Base-by-base conservation (phyloP, 441 rosid species). In the Rhodomyrtus psidioides region DNA sequence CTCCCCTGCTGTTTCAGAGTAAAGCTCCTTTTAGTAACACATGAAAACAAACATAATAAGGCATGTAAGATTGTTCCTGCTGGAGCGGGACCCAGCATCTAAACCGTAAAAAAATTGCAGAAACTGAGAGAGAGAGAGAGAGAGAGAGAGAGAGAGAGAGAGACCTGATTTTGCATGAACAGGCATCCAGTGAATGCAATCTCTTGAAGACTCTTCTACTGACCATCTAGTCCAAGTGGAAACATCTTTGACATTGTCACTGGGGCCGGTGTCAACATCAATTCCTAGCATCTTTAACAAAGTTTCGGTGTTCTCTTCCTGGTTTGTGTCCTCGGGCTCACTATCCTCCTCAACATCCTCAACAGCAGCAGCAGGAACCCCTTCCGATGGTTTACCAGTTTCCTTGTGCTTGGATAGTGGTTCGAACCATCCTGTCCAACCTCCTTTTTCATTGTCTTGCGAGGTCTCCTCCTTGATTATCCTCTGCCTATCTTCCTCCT, bases 371-470 rank as follows among this genome's bases (percentile, higher is more conserved):
- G 84, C 76, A 57, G 84, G 87, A 85, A 87, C 62, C 88, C 89
- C 89, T 88, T 87, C 94, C 62, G 88, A 87, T 59, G 88, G 90
- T 81, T 85, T 79, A 88, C 76, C 87, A 81, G 88, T 87, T 86
- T 88, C 94, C 84, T 88, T 86, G 75, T 53, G 85, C 84, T 89
- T 93, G 49, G 96, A 92, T 42, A 89, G 49, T 49, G 93, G 98
- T 88, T 94, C 95, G 56, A 94, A 96, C 99, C 99, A 97, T 85
- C 99, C 98, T 82, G 97, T 96, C 99, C 99, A 96, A 89, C 99
- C 98, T 85, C 99, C 98, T 88, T 87, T 89, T 16, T 94, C 96
- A 83, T 91, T 89, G 62, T 92, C 92, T 84, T 86, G 92, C 28
- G 87, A 84, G 84, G 85, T 82, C 90, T 97, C 95, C 90, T 95